Evolutionary conservation across 2,329 filamentous ascomycete genomes (phyloP), one percentile per base, ranked within the genome.

Genomic region (Polychaeton citri): DNA sequence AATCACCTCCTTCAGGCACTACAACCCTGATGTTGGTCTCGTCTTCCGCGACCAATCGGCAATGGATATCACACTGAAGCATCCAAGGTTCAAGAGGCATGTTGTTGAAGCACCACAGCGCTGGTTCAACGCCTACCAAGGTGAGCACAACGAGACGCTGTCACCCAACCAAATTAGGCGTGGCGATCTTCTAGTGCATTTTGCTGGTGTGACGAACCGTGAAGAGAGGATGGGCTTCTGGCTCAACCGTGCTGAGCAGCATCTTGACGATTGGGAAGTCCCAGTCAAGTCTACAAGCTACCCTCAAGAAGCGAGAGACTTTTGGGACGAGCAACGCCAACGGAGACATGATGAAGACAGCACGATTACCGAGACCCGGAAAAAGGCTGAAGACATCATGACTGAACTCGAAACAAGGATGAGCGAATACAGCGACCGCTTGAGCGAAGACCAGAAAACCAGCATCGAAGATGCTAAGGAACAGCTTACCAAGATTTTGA

Each of bases 101-200:
- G 44, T 58, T 9, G 52, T 57, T 7, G 46, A 55, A 20, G 54
- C 58, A 30, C 60, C 61, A 9, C 61, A 63, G 39, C 44, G 61
- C 6, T 64, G 59, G 61, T 63, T 65, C 47, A 65, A 65, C 39
- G 58, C 58, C 1, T 65, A 63, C 33, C 51, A 59, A 33, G 57
- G 54, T 13, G 57, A 59, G 33, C 52, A 57, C 33, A 55, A 57
- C 36, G 54, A 58, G 36, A 61, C 52, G 3, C 39, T 61, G 20
- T 42, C 50, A 2, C 47, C 54, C 12, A 55, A 51, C 32, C 54
- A 60, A 32, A 58, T 58, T 5, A 52, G 59, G 9, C 49, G 57
- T 21, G 61, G 61, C 3, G 61, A 64, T 36, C 55, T 61, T 36
- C 42, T 65, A 8, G 58, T 64, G n/a, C 62, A 64, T 41, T 64